These are phyloP conservation scores for Pseudogymnoascus sp. DNA, from an alignment of 2,329 filamentous ascomycete genomes.

Conservation along the genomic window DNA sequence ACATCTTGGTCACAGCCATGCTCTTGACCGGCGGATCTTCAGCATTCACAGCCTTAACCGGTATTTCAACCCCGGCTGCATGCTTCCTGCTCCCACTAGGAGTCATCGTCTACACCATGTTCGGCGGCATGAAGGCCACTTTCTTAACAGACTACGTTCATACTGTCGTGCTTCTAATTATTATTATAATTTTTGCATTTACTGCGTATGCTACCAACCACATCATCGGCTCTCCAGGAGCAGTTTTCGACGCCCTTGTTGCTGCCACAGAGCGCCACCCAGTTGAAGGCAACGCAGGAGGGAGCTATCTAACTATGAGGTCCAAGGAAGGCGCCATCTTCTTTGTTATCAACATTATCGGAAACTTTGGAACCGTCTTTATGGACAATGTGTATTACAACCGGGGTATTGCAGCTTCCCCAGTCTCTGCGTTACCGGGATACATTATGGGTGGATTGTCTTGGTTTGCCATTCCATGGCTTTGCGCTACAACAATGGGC, in stretches of 20 bases:
- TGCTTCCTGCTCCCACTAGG: constrained; percentile 76
- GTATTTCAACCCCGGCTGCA: constrained; percentile 68
- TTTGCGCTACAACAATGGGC: constrained; percentile 82
- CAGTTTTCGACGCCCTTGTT: constrained; percentile 69
- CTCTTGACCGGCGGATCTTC: constrained; percentile 75
- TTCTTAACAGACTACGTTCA: constrained; percentile 81
- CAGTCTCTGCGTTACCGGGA: constrained; percentile 76
- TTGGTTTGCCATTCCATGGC: constrained; percentile 91
- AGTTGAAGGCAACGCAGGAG: constrained; percentile 68
- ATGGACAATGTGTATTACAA: constrained; percentile 86
- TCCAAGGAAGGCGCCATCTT: constrained; percentile 76
- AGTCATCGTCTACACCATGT: constrained; percentile 70
- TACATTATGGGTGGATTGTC: constrained; percentile 65
- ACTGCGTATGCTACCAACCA: constrained; percentile 69
- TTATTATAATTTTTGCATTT: constrained; percentile 78
- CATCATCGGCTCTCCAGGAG: constrained; percentile 62
- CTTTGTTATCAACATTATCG: constrained; percentile 84
- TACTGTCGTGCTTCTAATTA: constrained; percentile 73
- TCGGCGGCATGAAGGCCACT: constrained; percentile 74
- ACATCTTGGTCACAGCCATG: constrained; percentile 84
- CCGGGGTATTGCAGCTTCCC: constrained; percentile 83
- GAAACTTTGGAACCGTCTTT: constrained; percentile 72
- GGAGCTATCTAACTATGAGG: constrained; percentile 80
- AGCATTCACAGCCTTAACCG: constrained; percentile 62
- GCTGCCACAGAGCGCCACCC: constrained; percentile 61